Base-by-base conservation (phyloP, 192 early-diverging fungal species). In the Umbelopsis ramanniana region DNA sequence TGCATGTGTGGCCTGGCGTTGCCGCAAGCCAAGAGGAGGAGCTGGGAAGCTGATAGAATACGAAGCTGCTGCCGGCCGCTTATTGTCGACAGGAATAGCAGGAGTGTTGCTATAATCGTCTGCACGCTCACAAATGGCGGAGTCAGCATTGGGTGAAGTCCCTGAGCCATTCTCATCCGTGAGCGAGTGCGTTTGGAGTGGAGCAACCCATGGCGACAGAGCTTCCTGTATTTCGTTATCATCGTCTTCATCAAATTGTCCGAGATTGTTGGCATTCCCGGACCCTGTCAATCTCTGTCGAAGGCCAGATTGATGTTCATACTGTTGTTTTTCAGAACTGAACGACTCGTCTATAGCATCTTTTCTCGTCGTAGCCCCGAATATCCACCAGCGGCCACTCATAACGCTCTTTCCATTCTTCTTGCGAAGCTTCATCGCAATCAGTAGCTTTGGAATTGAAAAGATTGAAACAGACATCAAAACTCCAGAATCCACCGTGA, bases 401-500 rank as follows among this genome's bases (percentile, higher is more conserved):
- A 37, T 9, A 3, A 19, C 26, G 29, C 57, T 14, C 5, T 33
- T 63, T 29, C 26, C 33, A 0, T 37, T 63, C 26, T 38, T 37
- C 33, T 19, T 63, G 57, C 57, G 29, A 14, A 35, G 5, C 17
- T 35, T 35, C 19, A 63, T 63, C 1, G 57, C 57, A 37, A 63
- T 17, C 33, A 29, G 17, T 17, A 63, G 26, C 29, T 63, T 63
- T 63, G 57, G 33, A 37, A 63, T 63, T 63, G 57, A 63, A 26
- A 63, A 63, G 33, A 63, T 63, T 0, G 29, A 63, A 17, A 63
- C 57, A 37, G 57, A 63, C 33, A 63, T 63, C 26, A 63, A 63
- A 10, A 63, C 57, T 2, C 57, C 57, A 38, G 57, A 37, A 26
- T 63, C 57, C 7, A 63, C 57, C n/a, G 57, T 37, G 2, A 63